Evolutionary conservation across 208 protist genomes (phyloP).

Genomic region (Leishmania aethiopica): DNA sequence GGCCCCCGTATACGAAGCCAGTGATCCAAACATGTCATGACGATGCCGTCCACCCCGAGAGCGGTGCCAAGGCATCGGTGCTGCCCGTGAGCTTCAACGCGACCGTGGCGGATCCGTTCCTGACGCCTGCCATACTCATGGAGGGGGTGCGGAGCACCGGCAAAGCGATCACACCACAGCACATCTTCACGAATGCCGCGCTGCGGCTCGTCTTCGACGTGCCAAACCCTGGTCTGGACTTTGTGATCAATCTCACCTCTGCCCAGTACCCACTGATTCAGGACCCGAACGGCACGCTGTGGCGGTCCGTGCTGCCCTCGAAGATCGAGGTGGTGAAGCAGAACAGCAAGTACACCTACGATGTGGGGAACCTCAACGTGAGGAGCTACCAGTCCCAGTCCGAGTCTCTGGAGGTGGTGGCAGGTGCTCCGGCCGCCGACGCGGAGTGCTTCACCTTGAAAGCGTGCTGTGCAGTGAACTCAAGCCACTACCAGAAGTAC

Average conservation of each 20-base stretch:
- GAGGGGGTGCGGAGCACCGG: constrained; percentile 4
- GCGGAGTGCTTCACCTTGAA: constrained; percentile 16
- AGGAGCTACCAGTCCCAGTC: constrained; percentile 31
- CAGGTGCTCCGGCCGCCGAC: constrained; percentile 12
- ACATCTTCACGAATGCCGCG: constrained; percentile 14
- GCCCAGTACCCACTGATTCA: constrained; percentile 17
- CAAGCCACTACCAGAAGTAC: constrained; percentile 27
- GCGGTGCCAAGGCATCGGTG: constrained; percentile 2
- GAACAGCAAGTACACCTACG: constrained; percentile 26
- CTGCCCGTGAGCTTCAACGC: constrained; percentile 23
- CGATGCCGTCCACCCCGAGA: constrained; percentile 19
- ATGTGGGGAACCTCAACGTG: constrained; percentile 21
- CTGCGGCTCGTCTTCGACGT: constrained; percentile 30
- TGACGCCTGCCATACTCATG: constrained; percentile 6
- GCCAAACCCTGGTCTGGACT: constrained; percentile 31
- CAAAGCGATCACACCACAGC: constrained; percentile 1
- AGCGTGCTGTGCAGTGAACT: constrained; percentile 24
- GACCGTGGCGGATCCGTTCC: constrained; percentile 16
- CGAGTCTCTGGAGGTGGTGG: constrained; percentile 19
- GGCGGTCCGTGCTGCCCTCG: constrained; percentile 13
- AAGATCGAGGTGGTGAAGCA: constrained; percentile 26
- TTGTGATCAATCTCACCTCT: constrained; percentile 27
- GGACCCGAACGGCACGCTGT: constrained; percentile 24
- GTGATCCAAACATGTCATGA: constrained; percentile 21
- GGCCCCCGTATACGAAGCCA: constrained; percentile 18